These are phyloP conservation scores for Beauveria sp. DNA, from an alignment of 2,329 filamentous ascomycete genomes.

Conservation along the genomic window DNA sequence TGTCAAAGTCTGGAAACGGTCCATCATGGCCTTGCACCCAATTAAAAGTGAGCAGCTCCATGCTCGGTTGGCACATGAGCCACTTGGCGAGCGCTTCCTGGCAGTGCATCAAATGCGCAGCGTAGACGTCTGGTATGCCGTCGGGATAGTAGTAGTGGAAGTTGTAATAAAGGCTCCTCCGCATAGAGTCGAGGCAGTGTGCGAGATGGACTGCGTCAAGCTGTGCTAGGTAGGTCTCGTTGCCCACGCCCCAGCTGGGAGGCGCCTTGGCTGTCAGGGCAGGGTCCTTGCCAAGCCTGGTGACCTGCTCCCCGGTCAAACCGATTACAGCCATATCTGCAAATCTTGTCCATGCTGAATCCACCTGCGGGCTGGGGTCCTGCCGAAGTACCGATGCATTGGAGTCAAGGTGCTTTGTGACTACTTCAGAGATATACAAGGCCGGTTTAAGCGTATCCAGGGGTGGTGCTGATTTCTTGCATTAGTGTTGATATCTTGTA, in stretches of 20 bases:
- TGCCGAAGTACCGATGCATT: conserved; percentile 5
- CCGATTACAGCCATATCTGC: conserved; percentile 7
- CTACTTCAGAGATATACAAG: background rate
- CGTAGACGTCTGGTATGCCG: background rate
- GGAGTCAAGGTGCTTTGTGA: background rate
- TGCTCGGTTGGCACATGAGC: conserved; percentile 5
- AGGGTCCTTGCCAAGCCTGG: conserved; percentile 3
- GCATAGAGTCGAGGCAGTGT: conserved; percentile 7
- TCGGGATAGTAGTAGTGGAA: background rate
- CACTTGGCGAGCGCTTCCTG: conserved; percentile 1
- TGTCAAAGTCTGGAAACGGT: conserved; percentile 4
- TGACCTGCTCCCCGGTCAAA: conserved; percentile 4
- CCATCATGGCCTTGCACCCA: background rate
- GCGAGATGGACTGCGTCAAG: conserved; percentile 6
- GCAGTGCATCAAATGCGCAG: background rate
- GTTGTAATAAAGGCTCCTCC: background rate
- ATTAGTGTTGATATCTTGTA: too few species aligned
- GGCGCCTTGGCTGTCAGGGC: conserved; percentile 3
- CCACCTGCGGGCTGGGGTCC: conserved; percentile 5
- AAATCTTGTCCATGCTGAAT: background rate
- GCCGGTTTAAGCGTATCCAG: background rate
- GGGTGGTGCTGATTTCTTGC: background rate
- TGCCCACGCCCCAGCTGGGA: conserved; percentile 3
- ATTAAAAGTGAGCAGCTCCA: conserved; percentile 1
- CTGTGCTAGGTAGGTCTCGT: background rate